A percentile compares a stretch with the other conserved stretches of the same genome.
phyloP scores from a whole-genome alignment of 805 yeast genomes.

The Myxozyma udenii region DNA sequence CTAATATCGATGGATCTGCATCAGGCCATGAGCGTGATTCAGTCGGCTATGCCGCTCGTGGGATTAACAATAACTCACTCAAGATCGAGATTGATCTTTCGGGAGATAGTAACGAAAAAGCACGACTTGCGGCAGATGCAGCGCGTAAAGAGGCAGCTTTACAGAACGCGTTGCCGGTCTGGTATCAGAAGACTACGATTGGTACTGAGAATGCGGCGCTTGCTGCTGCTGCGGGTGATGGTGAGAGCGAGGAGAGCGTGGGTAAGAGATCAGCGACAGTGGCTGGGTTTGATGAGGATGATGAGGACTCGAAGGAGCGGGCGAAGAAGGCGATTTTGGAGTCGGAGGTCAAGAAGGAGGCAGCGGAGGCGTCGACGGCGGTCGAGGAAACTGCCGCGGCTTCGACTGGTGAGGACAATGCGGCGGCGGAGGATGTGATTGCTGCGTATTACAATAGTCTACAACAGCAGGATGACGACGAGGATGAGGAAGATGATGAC shows the following conservation, averaged over 20 bases:
- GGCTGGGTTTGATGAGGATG: constrained; percentile 12
- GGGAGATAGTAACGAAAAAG: constrained; percentile 48
- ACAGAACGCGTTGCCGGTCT: constrained; percentile 93
- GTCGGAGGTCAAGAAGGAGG: constrained; percentile 3
- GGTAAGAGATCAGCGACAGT: background rate
- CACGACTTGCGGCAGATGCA: constrained; percentile 62
- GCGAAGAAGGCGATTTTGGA: constrained; percentile 5
- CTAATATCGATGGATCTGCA: constrained; percentile 61
- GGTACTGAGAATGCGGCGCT: constrained; percentile 54
- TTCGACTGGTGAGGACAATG: constrained; percentile 19
- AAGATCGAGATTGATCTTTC: constrained; percentile 79
- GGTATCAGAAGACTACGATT: constrained; percentile 92
- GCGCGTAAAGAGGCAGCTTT: constrained; percentile 57
- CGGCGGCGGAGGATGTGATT: constrained; percentile 53
- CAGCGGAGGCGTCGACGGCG: background rate
- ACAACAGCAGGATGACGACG: constrained; percentile 60
- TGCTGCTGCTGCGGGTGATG: constrained; percentile 3
- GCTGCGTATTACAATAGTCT: constrained; percentile 74
- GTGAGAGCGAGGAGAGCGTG: constrained; percentile 24
- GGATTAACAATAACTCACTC: constrained; percentile 51
- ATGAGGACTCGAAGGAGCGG: constrained; percentile 18
- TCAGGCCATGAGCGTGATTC: constrained; percentile 34
- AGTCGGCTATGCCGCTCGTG: constrained; percentile 45
- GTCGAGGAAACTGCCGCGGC: constrained; percentile 29
- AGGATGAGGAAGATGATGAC: constrained; percentile 55